Percentiles rank a stretch among this genome's conserved stretches.
phyloP scores from a whole-genome alignment of 257 asterid species.

The Solanum microdontum region DNA sequence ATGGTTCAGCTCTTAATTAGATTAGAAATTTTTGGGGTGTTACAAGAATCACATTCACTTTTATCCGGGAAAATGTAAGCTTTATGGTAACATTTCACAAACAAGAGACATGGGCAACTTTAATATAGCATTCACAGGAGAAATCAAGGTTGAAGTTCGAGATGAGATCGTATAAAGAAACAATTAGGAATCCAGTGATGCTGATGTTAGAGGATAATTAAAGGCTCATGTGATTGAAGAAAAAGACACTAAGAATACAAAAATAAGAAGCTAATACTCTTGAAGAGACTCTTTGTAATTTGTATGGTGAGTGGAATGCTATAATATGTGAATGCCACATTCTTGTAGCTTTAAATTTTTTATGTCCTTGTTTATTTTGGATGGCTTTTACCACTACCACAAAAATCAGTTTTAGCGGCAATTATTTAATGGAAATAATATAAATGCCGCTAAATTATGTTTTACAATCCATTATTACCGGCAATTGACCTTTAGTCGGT shows the following conservation, averaged over 20 bases:
- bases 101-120: not conserved
- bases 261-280: not conserved
- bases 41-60: no score
- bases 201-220: not conserved
- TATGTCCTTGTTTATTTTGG: not conserved
- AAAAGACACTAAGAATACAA: no score
- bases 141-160: not conserved
- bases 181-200: not conserved
- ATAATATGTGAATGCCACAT: not conserved
- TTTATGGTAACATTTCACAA: no score
- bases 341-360: not conserved
- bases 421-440: no score
- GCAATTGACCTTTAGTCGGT: no score
- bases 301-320: not conserved
- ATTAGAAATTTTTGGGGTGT: fast-evolving
- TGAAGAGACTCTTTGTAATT: not conserved
- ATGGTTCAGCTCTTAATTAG: no score
- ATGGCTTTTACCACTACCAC: not conserved
- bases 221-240: no score
- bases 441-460: no score
- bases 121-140: not conserved
- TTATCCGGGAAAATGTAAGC: not conserved
- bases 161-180: not conserved
- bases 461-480: no score
- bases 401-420: no score